Evolutionary conservation across 768 basidiomycete species (phyloP), one percentile per base, ranked within the genome.

Genomic region (Suillus decipiens): DNA sequence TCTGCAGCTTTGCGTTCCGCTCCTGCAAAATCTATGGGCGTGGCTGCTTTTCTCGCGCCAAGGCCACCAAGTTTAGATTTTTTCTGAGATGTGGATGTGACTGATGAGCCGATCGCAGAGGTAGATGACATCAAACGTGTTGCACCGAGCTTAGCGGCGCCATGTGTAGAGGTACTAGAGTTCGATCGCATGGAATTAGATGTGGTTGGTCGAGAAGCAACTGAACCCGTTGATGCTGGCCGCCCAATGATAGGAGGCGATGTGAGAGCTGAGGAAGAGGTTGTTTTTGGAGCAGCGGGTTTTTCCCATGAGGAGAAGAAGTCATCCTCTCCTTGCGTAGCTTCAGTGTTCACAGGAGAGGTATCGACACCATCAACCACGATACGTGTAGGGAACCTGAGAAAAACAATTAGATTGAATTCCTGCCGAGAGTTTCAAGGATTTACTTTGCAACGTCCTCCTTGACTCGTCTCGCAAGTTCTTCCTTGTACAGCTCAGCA

Each of bases 251-350:
- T 79, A 17, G 90, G 88, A 3, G 88, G 86, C 1, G 83, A 78
- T 1, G 82, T 69, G 24, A 80, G 75, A 41, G 84, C 79, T 3
- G 86, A 79, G n/a, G 84, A 75, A 12, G 88, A 76, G 5, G 81
- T 70, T 1, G 84, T 66, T 72, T 84, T 86, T 5, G 85, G 83
- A 8, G 84, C 83, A 39, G 75, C 22, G 1, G 93, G 89, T 73
- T 96, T 96, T 66, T 96, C 95, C 96, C 96, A 99, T 33, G 93
- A 91, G 54, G 93, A 88, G 78, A 98, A 99, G 77, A 99, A 99
- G 73, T 98, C 96, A 10, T 97, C 96, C 59, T 94, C 94, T 0
- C 79, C 77, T 50, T 82, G 80, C 64, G 73, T 73, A 61, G 77
- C 80, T 36, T 70, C 76, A n/a, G 82, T 73, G 10, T 80, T 48